Evolutionary conservation across 495 filamentous ascomycete species (phyloP).

Genomic region (Cercophora sp.): DNA sequence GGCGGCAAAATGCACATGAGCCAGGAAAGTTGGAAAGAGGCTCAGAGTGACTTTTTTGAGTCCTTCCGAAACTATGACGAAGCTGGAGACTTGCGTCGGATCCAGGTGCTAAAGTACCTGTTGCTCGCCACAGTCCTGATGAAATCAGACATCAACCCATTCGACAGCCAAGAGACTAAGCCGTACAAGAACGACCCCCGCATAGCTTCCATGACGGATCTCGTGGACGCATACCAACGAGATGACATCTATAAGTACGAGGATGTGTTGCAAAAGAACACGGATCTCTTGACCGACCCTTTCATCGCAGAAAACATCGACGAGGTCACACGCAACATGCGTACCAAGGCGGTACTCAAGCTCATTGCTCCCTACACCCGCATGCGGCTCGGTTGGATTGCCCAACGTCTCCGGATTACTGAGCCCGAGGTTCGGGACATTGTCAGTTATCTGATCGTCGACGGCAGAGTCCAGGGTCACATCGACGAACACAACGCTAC

Average conservation of each 20-base stretch:
- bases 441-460: conserved; percentile 84
- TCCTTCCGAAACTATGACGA: conserved; percentile 99
- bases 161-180: conserved; percentile 99
- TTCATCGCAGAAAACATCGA: conserved; percentile 99
- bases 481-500: conserved; percentile 86
- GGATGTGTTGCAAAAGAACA: conserved; percentile 78
- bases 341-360: conserved; percentile 91
- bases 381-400: conserved; percentile 82
- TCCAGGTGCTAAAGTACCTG: conserved; percentile 96
- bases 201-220: conserved; percentile 93
- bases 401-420: conserved; percentile 77
- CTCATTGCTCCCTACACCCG: conserved; percentile 92
- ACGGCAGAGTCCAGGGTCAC: conserved; percentile 77
- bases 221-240: conserved; percentile 93
- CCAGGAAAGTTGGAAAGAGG: conserved; percentile 98
- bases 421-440: conserved; percentile 88
- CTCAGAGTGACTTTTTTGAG: conserved; percentile 96
- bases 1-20: conserved; percentile 99
- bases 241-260: conserved; percentile 94
- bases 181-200: conserved; percentile 94
- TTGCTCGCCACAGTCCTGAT: conserved; percentile 97
- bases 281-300: conserved; percentile 82
- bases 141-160: conserved; percentile 99
- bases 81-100: conserved; percentile 90
- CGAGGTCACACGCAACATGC: conserved; percentile 97